These are phyloP conservation scores for Gyromitra esculenta DNA, from an alignment of 2,329 filamentous ascomycete genomes.

Conservation along the genomic window DNA sequence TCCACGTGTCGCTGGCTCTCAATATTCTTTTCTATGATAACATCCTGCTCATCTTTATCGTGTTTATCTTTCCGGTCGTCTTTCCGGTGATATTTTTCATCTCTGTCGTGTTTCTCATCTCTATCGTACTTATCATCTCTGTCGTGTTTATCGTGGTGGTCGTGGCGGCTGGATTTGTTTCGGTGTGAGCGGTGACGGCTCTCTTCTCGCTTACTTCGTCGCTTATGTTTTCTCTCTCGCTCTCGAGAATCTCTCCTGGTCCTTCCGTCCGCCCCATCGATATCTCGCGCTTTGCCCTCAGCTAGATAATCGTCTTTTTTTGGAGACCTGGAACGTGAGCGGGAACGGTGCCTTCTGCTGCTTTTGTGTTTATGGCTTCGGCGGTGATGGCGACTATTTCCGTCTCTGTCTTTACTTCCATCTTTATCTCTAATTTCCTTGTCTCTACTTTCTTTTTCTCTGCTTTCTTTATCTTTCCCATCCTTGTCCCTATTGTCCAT, in stretches of 20 bases:
- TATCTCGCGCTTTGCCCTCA: slow-evolving; percentile 40
- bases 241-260: slow-evolving; percentile 40
- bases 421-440: slow-evolving; percentile 52
- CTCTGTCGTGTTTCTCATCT: slow-evolving; percentile 54
- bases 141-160: slow-evolving; percentile 55
- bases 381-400: slow-evolving; percentile 46
- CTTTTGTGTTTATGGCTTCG: slow-evolving; percentile 49
- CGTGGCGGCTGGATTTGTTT: slow-evolving; percentile 47
- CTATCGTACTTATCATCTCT: slow-evolving; percentile 55
- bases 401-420: slow-evolving; percentile 28
- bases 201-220: slow-evolving; percentile 47
- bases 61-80: slow-evolving; percentile 53
- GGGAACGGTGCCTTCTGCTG: slow-evolving; percentile 45
- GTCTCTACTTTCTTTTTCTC: slow-evolving; percentile 54
- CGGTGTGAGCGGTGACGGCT: slow-evolving; percentile 50
- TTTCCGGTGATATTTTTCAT: slow-evolving; percentile 52
- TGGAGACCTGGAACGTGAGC: slow-evolving; percentile 46
- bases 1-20: slow-evolving; percentile 39
- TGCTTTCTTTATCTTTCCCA: slow-evolving; percentile 41
- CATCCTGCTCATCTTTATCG: slow-evolving; percentile 46
- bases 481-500: slow-evolving; percentile 54
- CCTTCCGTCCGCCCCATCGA: slow-evolving; percentile 31
- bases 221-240: slow-evolving; percentile 48
- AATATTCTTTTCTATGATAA: slow-evolving; percentile 51
- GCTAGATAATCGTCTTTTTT: slow-evolving; percentile 32